Evolutionary conservation across 108 stramenopile species (phyloP).

Genomic region (Fragilaria radians): DNA sequence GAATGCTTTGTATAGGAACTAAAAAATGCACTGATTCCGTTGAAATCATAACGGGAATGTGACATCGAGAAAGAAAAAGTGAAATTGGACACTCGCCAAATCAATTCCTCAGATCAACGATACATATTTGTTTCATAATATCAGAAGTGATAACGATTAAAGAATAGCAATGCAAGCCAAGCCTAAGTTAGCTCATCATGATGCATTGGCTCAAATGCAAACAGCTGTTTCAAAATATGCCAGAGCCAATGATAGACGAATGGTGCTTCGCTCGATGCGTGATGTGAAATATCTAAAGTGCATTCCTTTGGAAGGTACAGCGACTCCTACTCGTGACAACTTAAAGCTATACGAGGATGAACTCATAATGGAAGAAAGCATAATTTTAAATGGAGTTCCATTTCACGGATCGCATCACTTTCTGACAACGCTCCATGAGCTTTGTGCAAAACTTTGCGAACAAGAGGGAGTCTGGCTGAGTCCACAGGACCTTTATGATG

Average conservation of each 20-base stretch:
- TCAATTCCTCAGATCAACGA: too few relatives aligned
- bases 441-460: slow-evolving; percentile 28
- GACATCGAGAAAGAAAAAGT: too few relatives aligned
- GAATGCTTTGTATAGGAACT: too few relatives aligned
- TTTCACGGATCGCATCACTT: slow-evolving; percentile 24
- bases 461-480: slow-evolving; percentile 2
- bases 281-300: slow-evolving; percentile 22
- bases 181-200: too few relatives aligned
- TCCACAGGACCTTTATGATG: slow-evolving; percentile 17
- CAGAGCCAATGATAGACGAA: slow-evolving; percentile 37
- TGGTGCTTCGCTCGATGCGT: slow-evolving; percentile 34
- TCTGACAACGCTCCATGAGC: slow-evolving; percentile 15
- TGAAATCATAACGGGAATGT: too few relatives aligned
- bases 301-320: slow-evolving; percentile 25
- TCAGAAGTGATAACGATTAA: too few relatives aligned
- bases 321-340: slow-evolving; percentile 15
- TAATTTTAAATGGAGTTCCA: slow-evolving; percentile 49
- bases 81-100: too few relatives aligned
- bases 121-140: too few relatives aligned
- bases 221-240: slow-evolving; percentile 26
- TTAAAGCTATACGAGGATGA: slow-evolving; percentile 36
- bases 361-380: slow-evolving; percentile 33
- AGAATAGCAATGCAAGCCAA: too few relatives aligned
- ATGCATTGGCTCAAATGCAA: slow-evolving; percentile 25
- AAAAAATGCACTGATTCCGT: too few relatives aligned